Percentiles rank a stretch among this genome's conserved stretches.
These are phyloP conservation scores for Phyllosticta ampelicida DNA, from an alignment of 2,329 filamentous ascomycete species.

Conservation along the genomic window DNA sequence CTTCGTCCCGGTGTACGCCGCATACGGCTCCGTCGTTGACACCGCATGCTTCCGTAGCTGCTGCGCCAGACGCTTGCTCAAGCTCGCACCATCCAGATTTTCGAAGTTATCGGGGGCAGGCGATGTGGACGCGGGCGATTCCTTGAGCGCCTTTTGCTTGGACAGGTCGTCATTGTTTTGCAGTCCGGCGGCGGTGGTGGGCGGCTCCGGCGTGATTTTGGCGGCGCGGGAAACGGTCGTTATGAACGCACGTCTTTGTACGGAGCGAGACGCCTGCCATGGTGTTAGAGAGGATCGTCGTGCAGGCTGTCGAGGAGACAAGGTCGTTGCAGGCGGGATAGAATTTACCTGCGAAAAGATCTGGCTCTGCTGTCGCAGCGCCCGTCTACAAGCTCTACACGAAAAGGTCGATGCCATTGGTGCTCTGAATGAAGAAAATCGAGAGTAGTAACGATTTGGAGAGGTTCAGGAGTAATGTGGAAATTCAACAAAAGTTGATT, in stretches of 20 bases:
- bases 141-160: conserved; percentile 1
- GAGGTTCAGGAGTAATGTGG: too few relatives aligned
- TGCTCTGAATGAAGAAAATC: background rate
- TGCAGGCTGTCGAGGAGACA: conserved; percentile 8
- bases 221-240: background rate
- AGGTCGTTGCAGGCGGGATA: conserved; percentile 1
- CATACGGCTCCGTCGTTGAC: conserved; percentile 51
- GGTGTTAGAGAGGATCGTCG: background rate
- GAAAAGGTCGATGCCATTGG: conserved; percentile 28
- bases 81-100: background rate
- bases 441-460: background rate
- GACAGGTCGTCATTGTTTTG: conserved; percentile 11
- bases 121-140: conserved; percentile 13
- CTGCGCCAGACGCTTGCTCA: conserved; percentile 15
- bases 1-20: conserved; percentile 70
- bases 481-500: too few relatives aligned
- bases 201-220: background rate
- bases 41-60: conserved; percentile 24
- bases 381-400: conserved; percentile 25
- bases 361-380: conserved; percentile 13
- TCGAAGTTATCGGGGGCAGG: background rate
- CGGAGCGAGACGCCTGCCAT: conserved; percentile 12
- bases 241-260: conserved; percentile 10
- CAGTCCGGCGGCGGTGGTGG: conserved; percentile 7
- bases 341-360: conserved; percentile 5